Evolutionary conservation across 2,329 filamentous ascomycete species (phyloP).

Genomic region (Nothomitra cinnamomea): DNA sequence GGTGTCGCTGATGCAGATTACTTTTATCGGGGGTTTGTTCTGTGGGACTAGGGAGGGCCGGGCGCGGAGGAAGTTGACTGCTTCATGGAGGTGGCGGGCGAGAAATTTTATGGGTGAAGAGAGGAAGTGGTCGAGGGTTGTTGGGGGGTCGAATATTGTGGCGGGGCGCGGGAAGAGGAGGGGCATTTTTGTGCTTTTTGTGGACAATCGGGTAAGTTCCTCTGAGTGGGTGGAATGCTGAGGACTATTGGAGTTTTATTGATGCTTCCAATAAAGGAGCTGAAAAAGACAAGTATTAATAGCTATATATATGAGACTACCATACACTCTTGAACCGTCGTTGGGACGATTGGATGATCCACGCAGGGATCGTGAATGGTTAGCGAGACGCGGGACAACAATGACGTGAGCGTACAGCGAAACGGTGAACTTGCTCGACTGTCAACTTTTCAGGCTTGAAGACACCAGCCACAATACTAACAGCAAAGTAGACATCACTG

Average conservation of each 20-base stretch:
- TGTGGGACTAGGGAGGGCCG: conserved; percentile 41
- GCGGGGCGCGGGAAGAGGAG: not conserved
- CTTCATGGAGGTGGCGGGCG: conserved; percentile 42
- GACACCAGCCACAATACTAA: not conserved
- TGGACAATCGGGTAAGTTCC: not conserved
- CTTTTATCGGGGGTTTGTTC: conserved; percentile 41
- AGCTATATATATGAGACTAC: too few relatives aligned
- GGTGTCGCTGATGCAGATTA: conserved; percentile 85
- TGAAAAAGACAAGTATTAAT: too few relatives aligned
- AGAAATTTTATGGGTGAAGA: conserved; percentile 50
- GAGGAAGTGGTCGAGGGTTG: conserved; percentile 44
- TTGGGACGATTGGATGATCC: not conserved
- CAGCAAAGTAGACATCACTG: not conserved
- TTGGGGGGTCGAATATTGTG: conserved; percentile 27
- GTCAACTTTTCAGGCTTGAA: not conserved
- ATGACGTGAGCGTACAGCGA: not conserved
- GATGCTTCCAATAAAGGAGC: too few relatives aligned
- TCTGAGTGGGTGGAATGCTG: too few relatives aligned
- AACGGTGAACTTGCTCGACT: too few relatives aligned
- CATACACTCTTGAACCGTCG: not conserved
- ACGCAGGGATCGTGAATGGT: not conserved
- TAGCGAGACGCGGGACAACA: not conserved
- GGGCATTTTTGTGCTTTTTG: not conserved
- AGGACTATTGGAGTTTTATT: too few relatives aligned
- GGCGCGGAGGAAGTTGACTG: conserved; percentile 52